phyloP scores from a whole-genome alignment of 108 stramenopile species.

The Schizochytrium sp. region DNA sequence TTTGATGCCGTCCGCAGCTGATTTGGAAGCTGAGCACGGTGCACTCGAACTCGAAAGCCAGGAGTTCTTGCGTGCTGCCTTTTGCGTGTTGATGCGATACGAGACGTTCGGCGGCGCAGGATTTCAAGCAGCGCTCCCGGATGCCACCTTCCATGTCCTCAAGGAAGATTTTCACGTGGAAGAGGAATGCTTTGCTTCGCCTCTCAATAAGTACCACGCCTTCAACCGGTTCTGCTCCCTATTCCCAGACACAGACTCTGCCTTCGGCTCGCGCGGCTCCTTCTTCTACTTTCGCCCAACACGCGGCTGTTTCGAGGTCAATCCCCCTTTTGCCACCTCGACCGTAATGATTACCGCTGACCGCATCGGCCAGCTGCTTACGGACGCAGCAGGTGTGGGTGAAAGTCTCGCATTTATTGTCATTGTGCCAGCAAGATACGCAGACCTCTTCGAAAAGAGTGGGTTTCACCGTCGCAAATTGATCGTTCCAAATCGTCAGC shows the following conservation, averaged over 20 bases:
- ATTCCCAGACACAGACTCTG: background rate
- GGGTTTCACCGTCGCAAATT: background rate
- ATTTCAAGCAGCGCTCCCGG: conserved; percentile 55
- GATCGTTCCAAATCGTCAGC: background rate
- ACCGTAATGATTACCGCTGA: background rate
- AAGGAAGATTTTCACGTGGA: background rate
- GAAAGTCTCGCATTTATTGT: background rate
- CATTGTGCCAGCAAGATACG: background rate
- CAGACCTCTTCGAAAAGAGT: background rate
- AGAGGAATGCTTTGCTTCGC: conserved; percentile 63
- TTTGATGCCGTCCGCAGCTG: too few species aligned
- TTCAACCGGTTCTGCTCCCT: conserved; percentile 49
- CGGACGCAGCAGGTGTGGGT: background rate
- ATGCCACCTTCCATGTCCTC: conserved; percentile 44
- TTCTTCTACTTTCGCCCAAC: background rate
- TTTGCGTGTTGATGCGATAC: background rate
- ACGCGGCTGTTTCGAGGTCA: background rate
- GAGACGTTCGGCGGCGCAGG: conserved; percentile 23
- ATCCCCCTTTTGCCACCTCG: background rate
- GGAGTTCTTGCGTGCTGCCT: background rate
- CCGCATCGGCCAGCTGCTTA: background rate
- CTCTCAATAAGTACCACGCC: conserved; percentile 49
- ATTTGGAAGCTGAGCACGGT: too few species aligned
- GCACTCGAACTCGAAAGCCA: background rate
- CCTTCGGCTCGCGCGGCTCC: conserved; percentile 2